phyloP scores from a whole-genome alignment of 2,329 filamentous ascomycete genomes.

The Knufia petricola region DNA sequence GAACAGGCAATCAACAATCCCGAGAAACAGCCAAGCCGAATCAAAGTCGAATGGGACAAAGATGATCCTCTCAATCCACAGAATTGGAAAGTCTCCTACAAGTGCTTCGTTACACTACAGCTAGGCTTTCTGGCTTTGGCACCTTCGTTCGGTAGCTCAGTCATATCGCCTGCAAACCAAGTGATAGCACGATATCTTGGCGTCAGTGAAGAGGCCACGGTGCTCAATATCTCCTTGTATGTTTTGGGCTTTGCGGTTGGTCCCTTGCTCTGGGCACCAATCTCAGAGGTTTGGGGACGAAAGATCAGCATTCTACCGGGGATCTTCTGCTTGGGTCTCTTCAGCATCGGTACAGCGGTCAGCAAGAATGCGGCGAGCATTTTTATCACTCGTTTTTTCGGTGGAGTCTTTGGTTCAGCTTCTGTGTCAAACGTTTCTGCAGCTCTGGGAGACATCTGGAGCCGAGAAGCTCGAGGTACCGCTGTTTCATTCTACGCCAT shows the following conservation, averaged over 20 bases:
- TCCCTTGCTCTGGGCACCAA: constrained; percentile 34
- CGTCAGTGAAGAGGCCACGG: constrained; percentile 36
- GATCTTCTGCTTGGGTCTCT: constrained; percentile 34
- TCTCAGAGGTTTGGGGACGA: constrained; percentile 38
- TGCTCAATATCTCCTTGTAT: constrained; percentile 40
- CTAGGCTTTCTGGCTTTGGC: constrained; percentile 43
- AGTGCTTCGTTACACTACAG: constrained; percentile 41
- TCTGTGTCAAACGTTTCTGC: constrained; percentile 37
- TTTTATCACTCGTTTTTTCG: constrained; percentile 37
- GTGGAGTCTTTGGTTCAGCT: constrained; percentile 36
- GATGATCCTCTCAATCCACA: constrained; percentile 38
- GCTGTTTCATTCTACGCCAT: constrained; percentile 34
- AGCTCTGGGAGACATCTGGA: constrained; percentile 37
- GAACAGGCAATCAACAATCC: no score
- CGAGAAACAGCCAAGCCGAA: constrained; percentile 1
- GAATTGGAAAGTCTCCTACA: constrained; percentile 37
- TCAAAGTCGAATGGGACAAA: constrained; percentile 9
- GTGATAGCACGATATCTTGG: constrained; percentile 35
- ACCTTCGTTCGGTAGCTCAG: constrained; percentile 42
- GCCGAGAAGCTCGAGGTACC: constrained; percentile 29
- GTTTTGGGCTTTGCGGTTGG: constrained; percentile 35
- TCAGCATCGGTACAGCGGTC: constrained; percentile 38
- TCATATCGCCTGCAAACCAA: constrained; percentile 40
- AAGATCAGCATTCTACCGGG: constrained; percentile 37
- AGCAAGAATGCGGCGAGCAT: constrained; percentile 30